phyloP scores from a whole-genome alignment of 306 rosid species.

The Begonia masoniana region DNA sequence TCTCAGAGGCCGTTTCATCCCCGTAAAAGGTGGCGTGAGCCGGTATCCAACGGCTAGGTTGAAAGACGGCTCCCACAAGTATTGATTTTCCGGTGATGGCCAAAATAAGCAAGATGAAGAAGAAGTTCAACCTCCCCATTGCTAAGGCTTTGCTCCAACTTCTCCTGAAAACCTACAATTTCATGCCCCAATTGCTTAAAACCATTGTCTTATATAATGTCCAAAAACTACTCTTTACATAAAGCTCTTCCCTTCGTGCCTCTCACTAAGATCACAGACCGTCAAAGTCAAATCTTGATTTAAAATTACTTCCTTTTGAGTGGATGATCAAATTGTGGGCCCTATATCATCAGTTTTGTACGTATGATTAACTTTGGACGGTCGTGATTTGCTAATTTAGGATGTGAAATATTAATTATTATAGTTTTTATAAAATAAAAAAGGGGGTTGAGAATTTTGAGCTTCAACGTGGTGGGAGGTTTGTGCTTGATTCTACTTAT shows the following conservation, averaged over 20 bases:
- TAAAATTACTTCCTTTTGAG: neutral
- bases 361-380: too few species aligned
- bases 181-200: neutral
- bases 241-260: constrained; percentile 26
- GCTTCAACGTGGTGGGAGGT: too few species aligned
- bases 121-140: constrained; percentile 38
- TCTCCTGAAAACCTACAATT: neutral
- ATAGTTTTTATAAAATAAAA: too few species aligned
- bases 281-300: constrained; percentile 6
- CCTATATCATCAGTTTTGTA: too few species aligned
- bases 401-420: too few species aligned
- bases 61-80: constrained; percentile 18
- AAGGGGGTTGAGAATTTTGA: too few species aligned
- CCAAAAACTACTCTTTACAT: neutral
- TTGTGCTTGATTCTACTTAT: too few species aligned
- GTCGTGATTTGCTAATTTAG: too few species aligned
- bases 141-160: too few species aligned
- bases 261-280: constrained; percentile 30
- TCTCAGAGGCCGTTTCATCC: constrained; percentile 69
- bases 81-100: constrained; percentile 12
- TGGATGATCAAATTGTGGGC: too few species aligned
- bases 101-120: constrained; percentile 17
- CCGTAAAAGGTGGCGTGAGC: constrained; percentile 91
- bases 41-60: constrained; percentile 50
- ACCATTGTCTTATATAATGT: constrained; percentile 21